phyloP scores from a whole-genome alignment of 805 yeast genomes.

The Saturnispora silvae region DNA sequence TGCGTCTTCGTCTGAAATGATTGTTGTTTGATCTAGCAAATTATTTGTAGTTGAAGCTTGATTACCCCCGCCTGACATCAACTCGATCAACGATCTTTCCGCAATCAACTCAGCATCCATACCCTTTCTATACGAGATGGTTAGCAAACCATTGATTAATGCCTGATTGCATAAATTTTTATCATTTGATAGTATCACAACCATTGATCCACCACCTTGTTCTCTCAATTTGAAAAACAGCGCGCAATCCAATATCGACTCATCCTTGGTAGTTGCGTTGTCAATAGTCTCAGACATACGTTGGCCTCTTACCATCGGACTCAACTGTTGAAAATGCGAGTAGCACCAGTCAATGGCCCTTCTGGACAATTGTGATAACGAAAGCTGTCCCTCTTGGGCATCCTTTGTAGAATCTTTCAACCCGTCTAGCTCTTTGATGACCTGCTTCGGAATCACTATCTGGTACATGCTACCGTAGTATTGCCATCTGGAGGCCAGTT shows the following conservation, averaged over 20 bases:
- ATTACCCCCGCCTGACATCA: not conserved
- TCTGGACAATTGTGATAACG: conserved; percentile 30
- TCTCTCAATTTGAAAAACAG: conserved; percentile 38
- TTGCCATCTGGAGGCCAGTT: conserved; percentile 28
- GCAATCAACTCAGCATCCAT: conserved; percentile 39
- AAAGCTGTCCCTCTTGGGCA: not conserved
- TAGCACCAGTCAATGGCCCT: conserved; percentile 75
- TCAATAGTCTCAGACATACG: conserved; percentile 43
- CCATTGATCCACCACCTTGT: conserved; percentile 27
- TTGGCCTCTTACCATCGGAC: conserved; percentile 54
- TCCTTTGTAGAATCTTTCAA: conserved; percentile 39
- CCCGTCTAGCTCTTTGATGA: conserved; percentile 73
- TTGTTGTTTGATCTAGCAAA: not conserved
- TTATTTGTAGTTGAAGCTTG: conserved; percentile 5
- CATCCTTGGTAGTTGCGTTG: conserved; percentile 46
- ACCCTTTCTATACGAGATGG: conserved; percentile 41
- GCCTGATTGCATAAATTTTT: conserved; percentile 76
- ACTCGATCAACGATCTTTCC: conserved; percentile 29
- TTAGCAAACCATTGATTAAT: conserved; percentile 49
- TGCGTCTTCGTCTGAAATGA: not conserved
- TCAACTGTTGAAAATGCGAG: conserved; percentile 39
- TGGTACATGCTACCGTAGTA: conserved; percentile 31
- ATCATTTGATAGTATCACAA: conserved; percentile 69
- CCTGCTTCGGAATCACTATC: conserved; percentile 61
- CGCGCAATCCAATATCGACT: conserved; percentile 80